phyloP scores from a whole-genome alignment of 495 filamentous ascomycete species.

The Usnea hakonensis region DNA sequence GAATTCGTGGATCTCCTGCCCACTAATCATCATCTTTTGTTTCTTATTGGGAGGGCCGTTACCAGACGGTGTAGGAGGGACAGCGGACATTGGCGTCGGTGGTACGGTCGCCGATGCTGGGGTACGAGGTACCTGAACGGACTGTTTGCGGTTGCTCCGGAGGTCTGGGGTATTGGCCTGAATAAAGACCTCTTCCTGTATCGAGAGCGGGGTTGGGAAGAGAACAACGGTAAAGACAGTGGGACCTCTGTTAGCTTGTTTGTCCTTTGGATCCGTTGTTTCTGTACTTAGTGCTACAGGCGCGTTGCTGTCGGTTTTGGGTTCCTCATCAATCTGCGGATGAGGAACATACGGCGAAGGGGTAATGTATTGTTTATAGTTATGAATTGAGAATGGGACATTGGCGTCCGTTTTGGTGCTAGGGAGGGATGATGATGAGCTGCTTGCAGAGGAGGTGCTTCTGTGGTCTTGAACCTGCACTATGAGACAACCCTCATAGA shows the following conservation, averaged over 20 bases:
- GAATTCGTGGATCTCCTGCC: slow-evolving; percentile 58
- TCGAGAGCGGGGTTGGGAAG: slow-evolving; percentile 68
- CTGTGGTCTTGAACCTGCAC: slow-evolving; percentile 85
- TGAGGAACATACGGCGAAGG: slow-evolving; percentile 81
- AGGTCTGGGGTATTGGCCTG: slow-evolving; percentile 64
- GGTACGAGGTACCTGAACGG: slow-evolving; percentile 39
- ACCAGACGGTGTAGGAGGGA: slow-evolving; percentile 49
- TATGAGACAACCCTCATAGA: slow-evolving; percentile 93
- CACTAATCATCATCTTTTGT: slow-evolving; percentile 70
- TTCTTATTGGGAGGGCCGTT: slow-evolving; percentile 55
- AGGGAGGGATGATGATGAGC: slow-evolving; percentile 37
- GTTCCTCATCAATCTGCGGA: slow-evolving; percentile 38
- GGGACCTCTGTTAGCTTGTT: slow-evolving; percentile 44
- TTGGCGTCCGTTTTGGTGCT: slow-evolving; percentile 51
- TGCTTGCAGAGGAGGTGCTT: slow-evolving; percentile 48
- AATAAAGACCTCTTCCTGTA: slow-evolving; percentile 65
- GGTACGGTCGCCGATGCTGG: slow-evolving; percentile 46
- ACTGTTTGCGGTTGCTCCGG: slow-evolving; percentile 37
- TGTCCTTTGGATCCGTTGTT: slow-evolving; percentile 37
- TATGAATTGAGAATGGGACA: slow-evolving; percentile 78
- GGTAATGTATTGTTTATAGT: slow-evolving; percentile 77
- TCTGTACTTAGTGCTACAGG: slow-evolving; percentile 26
- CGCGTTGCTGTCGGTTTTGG: slow-evolving; percentile 32
- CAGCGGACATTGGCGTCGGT: slow-evolving; percentile 54
- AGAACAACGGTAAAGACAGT: slow-evolving; percentile 73